Base-by-base conservation (phyloP, 1,284 basidiomycete genomes). In the Melampsora occidentalis region DNA sequence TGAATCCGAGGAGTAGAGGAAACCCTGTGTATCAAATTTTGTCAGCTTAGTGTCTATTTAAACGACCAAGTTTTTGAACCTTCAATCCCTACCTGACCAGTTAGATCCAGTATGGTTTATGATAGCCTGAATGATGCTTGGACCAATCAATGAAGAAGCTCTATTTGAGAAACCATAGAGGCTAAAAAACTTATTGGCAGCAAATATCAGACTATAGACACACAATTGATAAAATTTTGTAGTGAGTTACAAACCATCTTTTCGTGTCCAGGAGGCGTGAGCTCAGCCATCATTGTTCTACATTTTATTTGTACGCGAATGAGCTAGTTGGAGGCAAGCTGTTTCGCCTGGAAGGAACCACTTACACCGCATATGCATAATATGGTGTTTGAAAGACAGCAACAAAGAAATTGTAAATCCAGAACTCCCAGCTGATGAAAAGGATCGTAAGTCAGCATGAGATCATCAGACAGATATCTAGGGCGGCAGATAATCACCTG, bases 101-200 rank as follows among this genome's bases (percentile, higher is more conserved):
- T 76, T 69, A 3, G 66, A 69, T 2, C 67, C 67, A 14, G 46
- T 64, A 5, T 49, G 28, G 46, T 76, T 66, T 25, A 76, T 76
- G 39, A 76, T 69, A 18, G 65, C 57, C 42, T 76, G 73, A 48
- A 76, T 76, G 2, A 76, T 66, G 42, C 62, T 76, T 5, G 73
- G 73, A 7, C 73, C 73, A 64, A 76, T 76, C 20, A 76, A 62
- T n/a, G 73, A 76, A 35, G 73, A 69, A 9, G 73, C 73, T 46
- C 73, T 68, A 51, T 76, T 76, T 12, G 73, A 76, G 61, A 76
- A 76, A 10, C 73, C 73, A 62, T 69, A 76, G 14, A 76, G 39
- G 10, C 57, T 66, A 57, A 76, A 76, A 76, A 76, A 76, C 73
- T 76, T 31, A 18, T 46, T 49, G 35, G 10, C n/a, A n/a, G 16